phyloP scores from a whole-genome alignment of 129 eudicot species.

The Solidago caesia region DNA sequence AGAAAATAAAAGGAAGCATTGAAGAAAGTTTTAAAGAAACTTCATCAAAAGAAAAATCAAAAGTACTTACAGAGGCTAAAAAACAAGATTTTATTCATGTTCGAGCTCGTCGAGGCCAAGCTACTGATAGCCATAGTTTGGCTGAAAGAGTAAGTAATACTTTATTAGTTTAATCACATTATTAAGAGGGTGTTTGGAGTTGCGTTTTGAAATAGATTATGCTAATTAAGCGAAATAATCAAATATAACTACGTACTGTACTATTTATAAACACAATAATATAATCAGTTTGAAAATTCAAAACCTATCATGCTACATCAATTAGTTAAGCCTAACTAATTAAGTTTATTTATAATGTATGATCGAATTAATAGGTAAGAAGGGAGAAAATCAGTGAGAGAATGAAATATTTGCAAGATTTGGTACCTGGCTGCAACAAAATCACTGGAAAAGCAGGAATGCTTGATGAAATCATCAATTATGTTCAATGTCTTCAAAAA shows the following conservation, averaged over 20 bases:
- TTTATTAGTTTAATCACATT: neutral
- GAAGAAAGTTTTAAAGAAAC: conserved; percentile 52
- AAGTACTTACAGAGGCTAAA: conserved; percentile 40
- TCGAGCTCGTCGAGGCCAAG: conserved; percentile 99
- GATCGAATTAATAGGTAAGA: conserved; percentile 68
- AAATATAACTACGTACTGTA: no score
- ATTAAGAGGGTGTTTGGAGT: neutral
- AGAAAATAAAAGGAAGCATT: conserved; percentile 47
- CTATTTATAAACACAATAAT: neutral
- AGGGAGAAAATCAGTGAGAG: conserved; percentile 96
- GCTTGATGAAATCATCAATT: conserved; percentile 96
- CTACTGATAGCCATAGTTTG: conserved; percentile 97
- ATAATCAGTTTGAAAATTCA: neutral
- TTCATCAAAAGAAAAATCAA: conserved; percentile 47
- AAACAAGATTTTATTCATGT: conserved; percentile 93
- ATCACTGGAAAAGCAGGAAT: conserved; percentile 98
- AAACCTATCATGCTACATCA: neutral
- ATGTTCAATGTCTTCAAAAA: conserved; percentile 94
- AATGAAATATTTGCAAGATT: conserved; percentile 90
- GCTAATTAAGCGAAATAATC: no score
- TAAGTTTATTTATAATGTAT: neutral
- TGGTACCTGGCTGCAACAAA: conserved; percentile 96
- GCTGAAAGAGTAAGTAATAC: conserved; percentile 81
- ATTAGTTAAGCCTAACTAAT: neutral
- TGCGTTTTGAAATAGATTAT: no score